Percentiles rank a stretch among this genome's conserved stretches.
These are phyloP conservation scores for Leucosporidium yakuticum DNA, from an alignment of 768 basidiomycete genomes.

Conservation along the genomic window DNA sequence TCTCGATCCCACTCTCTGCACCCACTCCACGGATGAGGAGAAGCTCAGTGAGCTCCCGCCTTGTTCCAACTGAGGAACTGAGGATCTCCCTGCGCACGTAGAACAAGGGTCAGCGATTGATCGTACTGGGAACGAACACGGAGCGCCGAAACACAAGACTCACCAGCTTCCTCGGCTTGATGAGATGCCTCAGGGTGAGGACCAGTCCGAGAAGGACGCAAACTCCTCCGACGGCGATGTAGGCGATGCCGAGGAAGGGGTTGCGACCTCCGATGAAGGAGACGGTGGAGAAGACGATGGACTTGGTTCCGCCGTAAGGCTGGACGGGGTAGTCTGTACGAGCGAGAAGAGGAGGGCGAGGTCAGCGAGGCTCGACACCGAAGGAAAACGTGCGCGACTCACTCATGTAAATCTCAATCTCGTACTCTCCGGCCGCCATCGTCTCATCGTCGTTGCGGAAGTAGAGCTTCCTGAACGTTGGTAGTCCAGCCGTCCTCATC, in stretches of 20 bases:
- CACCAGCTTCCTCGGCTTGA: conserved; percentile 71
- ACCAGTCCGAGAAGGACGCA: conserved; percentile 81
- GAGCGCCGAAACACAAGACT: no score
- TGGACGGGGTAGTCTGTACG: conserved; percentile 80
- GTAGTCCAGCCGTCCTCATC: conserved; percentile 97
- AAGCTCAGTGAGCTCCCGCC: no score
- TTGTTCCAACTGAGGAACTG: conserved; percentile 4
- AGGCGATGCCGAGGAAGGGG: conserved; percentile 96
- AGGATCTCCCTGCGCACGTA: neutral
- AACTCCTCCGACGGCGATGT: conserved; percentile 77
- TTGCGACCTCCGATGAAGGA: conserved; percentile 99
- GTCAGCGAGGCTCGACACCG: neutral
- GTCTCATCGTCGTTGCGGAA: conserved; percentile 76
- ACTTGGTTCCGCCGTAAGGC: conserved; percentile 89
- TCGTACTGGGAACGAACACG: no score
- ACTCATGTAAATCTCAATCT: conserved; percentile 75
- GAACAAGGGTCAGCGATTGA: no score
- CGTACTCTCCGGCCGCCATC: conserved; percentile 68
- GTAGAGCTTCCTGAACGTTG: conserved; percentile 93
- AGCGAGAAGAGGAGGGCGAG: neutral
- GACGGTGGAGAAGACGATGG: conserved; percentile 91
- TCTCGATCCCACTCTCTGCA: no score
- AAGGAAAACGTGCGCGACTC: conserved; percentile 43
- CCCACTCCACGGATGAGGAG: no score
- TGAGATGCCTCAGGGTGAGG: conserved; percentile 83